phyloP scores from a whole-genome alignment of 768 basidiomycete genomes.

The Lentinula edodes region DNA sequence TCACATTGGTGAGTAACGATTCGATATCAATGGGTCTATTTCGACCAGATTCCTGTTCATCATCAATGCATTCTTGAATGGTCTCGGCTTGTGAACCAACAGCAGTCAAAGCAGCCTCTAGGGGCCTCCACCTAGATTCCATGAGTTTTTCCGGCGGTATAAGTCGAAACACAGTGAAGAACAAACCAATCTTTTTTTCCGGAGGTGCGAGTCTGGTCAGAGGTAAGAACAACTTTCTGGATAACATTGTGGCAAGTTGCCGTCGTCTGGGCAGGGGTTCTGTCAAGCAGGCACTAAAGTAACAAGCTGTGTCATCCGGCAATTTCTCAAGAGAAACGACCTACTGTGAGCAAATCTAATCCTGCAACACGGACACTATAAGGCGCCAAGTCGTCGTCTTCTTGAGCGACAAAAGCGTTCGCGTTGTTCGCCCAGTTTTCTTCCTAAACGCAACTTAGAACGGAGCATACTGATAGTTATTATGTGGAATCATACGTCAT shows the following conservation, averaged over 20 bases:
- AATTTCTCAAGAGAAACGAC: conserved; percentile 2
- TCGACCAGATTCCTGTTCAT: conserved; percentile 61
- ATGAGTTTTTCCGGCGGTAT: not conserved
- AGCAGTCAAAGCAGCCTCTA: conserved; percentile 81
- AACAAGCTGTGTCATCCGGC: not conserved
- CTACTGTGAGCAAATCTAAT: conserved; percentile 77
- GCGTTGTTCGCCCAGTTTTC: conserved; percentile 87
- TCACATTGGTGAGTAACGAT: conserved; percentile 65
- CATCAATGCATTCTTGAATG: conserved; percentile 71
- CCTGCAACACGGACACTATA: conserved; percentile 83
- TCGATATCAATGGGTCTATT: conserved; percentile 73
- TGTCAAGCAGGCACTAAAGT: conserved; percentile 52
- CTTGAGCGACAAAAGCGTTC: conserved; percentile 91
- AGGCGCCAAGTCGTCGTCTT: conserved; percentile 82
- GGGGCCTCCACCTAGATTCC: conserved; percentile 75
- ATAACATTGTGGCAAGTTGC: conserved; percentile 49
- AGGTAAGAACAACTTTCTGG: conserved; percentile 50
- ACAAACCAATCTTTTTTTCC: conserved; percentile 63
- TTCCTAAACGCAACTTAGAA: conserved; percentile 45
- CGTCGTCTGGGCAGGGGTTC: conserved; percentile 44
- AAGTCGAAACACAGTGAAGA: not conserved
- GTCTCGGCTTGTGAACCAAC: conserved; percentile 78
- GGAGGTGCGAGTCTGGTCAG: conserved; percentile 47
- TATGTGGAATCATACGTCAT: conserved; percentile 57
- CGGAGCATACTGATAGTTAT: conserved; percentile 2